Base-by-base conservation (phyloP, 345 rosid genomes). In the Aquilaria sinensis region DNA sequence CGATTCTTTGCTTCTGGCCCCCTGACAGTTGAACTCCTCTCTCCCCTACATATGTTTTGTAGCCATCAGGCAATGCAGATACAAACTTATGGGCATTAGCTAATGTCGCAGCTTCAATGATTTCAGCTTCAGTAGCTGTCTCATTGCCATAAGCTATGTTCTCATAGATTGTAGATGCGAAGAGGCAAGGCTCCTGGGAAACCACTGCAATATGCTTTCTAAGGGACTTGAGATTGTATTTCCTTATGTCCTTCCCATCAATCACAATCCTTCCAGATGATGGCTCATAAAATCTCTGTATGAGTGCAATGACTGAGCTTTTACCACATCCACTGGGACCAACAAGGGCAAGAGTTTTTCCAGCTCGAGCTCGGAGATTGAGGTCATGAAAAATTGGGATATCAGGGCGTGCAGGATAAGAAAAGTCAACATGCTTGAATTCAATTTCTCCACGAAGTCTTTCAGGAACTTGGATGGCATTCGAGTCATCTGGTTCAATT, bases 271-370 rank as follows among this genome's bases (percentile, higher is more conserved):
- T 75, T 15, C 99, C 99, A 0, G 99, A 94, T 54, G 91, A 81
- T 10, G 99, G 88, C 65, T 90, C 99, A 1, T 94, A 94, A 74
- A 90, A 90, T 57, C 97, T 72, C 59, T 85, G 87, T 48, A 90
- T 53, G 9, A 94, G 90, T 37, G 99, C 74, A 64, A 94, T 78
- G 58, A 90, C 95, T 1, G 99, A 90, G 77, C 99, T 94, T 75
- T 94, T 90, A 4, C 99, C 99, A 10, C 97, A 94, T 4, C 99
- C 99, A 71, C 99, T 94, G 8, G 99, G 96, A 67, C 99, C 99
- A 0, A 94, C 97, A 9, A 94, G 96, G 47, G 99, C 99, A 50
- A 94, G 92, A 61, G 85, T 90, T 67, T 88, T 90, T 45, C 95
- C 99, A 2, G 99, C 91, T 67, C 97, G 78, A 33, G 95, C 97